Percentiles rank a stretch among this genome's conserved stretches.
These are phyloP conservation scores for Lodderomyces elongisporus DNA, from an alignment of 1,139 yeast species.

Conservation along the genomic window DNA sequence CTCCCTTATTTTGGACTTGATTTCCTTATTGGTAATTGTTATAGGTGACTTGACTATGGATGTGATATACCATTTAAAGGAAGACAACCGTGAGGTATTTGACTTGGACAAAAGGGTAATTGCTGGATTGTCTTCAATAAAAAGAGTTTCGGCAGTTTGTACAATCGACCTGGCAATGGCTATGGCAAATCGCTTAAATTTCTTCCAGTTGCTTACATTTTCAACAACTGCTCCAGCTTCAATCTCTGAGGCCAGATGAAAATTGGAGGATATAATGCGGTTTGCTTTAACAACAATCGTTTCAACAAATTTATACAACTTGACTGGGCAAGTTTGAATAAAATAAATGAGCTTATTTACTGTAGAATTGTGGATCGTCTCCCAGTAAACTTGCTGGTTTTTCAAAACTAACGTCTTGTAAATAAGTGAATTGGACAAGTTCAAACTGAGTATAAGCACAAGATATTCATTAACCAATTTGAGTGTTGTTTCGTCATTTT, in stretches of 20 bases:
- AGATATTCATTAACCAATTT: slow-evolving; percentile 23
- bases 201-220: slow-evolving; percentile 10
- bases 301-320: slow-evolving; percentile 14
- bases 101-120: slow-evolving; percentile 9
- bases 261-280: slow-evolving; percentile 5
- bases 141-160: slow-evolving; percentile 6
- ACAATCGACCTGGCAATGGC: slow-evolving; percentile 7
- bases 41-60: slow-evolving; percentile 17
- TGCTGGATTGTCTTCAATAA: slow-evolving; percentile 12
- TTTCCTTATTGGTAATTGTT: slow-evolving; percentile 20
- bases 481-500: slow-evolving; percentile 7
- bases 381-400: slow-evolving; percentile 36
- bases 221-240: background rate
- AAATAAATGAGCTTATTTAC: slow-evolving; percentile 27
- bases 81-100: slow-evolving; percentile 2
- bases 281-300: slow-evolving; percentile 8
- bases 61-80: slow-evolving; percentile 8
- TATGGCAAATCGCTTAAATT: slow-evolving; percentile 5
- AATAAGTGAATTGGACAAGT: slow-evolving; percentile 31
- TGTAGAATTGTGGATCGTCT: slow-evolving; percentile 22
- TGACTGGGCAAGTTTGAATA: slow-evolving; percentile 31
- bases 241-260: slow-evolving; percentile 4
- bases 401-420: slow-evolving; percentile 32
- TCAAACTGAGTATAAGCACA: slow-evolving; percentile 21
- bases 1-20: slow-evolving; percentile 16